Conservation (phyloP, 2,329 filamentous ascomycete genomes). For the Orbilia oligospora region DNA sequence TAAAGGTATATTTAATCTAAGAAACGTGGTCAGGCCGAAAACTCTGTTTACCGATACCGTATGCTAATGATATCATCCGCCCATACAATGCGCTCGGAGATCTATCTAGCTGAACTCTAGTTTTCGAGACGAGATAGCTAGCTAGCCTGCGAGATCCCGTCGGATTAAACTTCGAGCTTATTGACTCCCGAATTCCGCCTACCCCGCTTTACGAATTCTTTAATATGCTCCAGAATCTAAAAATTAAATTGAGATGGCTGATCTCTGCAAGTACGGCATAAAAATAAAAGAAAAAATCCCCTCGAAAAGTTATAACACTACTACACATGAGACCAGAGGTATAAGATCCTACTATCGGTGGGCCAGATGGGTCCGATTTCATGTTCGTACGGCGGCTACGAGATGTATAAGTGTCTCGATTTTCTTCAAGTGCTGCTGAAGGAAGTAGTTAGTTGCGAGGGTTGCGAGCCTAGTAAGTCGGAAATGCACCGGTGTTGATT, state of each 20-base stretch:
- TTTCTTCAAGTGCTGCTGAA: conserved; percentile 28
- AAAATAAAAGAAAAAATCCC: too few relatives aligned
- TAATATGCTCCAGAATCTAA: neutral
- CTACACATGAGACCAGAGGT: neutral
- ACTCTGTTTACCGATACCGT: conserved; percentile 18
- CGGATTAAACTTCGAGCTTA: neutral
- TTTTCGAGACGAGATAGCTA: conserved; percentile 23
- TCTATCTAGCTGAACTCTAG: neutral
- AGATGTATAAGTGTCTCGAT: neutral
- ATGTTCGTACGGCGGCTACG: neutral
- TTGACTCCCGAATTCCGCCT: neutral
- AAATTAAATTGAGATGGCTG: conserved; percentile 16
- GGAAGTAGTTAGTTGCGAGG: conserved; percentile 42
- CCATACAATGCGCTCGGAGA: conserved; percentile 1
- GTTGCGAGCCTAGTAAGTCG: conserved; percentile 24
- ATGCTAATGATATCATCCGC: conserved; percentile 37
- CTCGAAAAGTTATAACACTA: too few relatives aligned
- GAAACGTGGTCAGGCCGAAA: conserved; percentile 34
- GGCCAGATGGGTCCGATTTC: neutral
- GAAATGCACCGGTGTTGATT: conserved; percentile 9
- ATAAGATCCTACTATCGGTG: neutral
- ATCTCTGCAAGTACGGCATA: conserved; percentile 13
- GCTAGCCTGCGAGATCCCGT: conserved; percentile 7
- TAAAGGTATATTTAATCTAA: conserved; percentile 21
- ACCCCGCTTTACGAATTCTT: conserved; percentile 1